Conservation (phyloP, 345 rosid genomes). For the Citrus maxima region DNA sequence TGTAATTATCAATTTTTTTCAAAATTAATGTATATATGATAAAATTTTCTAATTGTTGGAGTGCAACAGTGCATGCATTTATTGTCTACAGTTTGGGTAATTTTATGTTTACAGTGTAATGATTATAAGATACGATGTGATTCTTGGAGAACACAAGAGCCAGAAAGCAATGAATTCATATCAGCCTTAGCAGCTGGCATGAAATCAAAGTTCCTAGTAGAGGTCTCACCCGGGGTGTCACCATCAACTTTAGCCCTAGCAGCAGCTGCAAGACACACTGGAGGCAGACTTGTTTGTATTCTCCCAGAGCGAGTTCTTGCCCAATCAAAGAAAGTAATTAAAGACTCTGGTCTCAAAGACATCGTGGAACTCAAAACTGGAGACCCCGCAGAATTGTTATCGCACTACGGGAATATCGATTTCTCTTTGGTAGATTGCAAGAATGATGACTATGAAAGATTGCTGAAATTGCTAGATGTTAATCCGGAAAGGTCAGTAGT, state of each 20-base stretch:
- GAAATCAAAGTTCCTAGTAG: slow-evolving; percentile 45
- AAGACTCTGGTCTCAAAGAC: slow-evolving; percentile 38
- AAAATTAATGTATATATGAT: too few relatives aligned
- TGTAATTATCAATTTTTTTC: too few relatives aligned
- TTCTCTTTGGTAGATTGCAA: slow-evolving; percentile 43
- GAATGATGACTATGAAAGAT: slow-evolving; percentile 26
- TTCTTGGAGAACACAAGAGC: slow-evolving; percentile 26
- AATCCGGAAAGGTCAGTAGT: slow-evolving; percentile 36
- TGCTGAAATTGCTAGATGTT: slow-evolving; percentile 32
- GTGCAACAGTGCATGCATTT: too few relatives aligned
- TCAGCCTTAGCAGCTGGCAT: slow-evolving; percentile 54
- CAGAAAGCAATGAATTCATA: slow-evolving; percentile 43
- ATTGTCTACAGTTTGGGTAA: too few relatives aligned
- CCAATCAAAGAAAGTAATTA: slow-evolving; percentile 26
- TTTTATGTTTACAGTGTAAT: slow-evolving; percentile 18
- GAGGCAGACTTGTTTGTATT: slow-evolving; percentile 44
- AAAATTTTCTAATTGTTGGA: too few relatives aligned
- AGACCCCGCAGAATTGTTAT: slow-evolving; percentile 34
- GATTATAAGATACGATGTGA: slow-evolving; percentile 20
- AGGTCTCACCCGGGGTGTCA: slow-evolving; percentile 32
- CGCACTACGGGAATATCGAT: slow-evolving; percentile 32
- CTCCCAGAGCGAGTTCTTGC: slow-evolving; percentile 31
- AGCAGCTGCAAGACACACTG: slow-evolving; percentile 45
- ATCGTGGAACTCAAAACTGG: slow-evolving; percentile 39
- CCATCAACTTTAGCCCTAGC: slow-evolving; percentile 48